phyloP scores from a whole-genome alignment of 1,284 basidiomycete species.

The Waitea zeae region DNA sequence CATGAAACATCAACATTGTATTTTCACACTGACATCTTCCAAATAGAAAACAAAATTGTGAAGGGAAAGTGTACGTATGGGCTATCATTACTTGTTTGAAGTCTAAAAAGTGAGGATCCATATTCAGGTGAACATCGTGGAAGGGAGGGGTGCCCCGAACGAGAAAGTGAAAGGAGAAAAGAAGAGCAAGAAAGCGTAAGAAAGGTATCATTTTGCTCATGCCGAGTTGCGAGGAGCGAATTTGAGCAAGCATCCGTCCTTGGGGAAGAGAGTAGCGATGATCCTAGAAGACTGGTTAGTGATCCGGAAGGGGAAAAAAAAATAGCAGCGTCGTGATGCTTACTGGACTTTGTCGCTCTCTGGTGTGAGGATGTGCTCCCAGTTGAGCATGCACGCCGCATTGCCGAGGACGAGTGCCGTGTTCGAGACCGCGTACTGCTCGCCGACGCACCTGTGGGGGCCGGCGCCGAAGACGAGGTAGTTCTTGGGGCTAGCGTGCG shows the following conservation, averaged over 20 bases:
- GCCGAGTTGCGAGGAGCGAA: constrained; percentile 29
- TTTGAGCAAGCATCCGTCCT: constrained; percentile 78
- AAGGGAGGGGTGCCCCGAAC: no score
- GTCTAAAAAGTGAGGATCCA: no score
- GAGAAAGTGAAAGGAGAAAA: no score
- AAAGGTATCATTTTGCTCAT: no score
- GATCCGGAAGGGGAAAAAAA: constrained; percentile 1
- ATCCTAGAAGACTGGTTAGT: constrained; percentile 28
- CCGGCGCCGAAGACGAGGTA: constrained; percentile 94
- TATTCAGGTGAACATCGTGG: no score
- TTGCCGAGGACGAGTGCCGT: constrained; percentile 76
- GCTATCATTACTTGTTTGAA: no score
- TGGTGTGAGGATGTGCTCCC: constrained; percentile 75
- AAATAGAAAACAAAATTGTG: no score
- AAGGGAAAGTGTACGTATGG: no score
- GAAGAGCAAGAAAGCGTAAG: no score
- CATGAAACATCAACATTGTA: no score
- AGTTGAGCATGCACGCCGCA: constrained; percentile 74
- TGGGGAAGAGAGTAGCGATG: constrained; percentile 89
- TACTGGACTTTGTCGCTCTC: constrained; percentile 72
- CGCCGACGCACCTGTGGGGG: constrained; percentile 85
- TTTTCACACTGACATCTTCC: no score
- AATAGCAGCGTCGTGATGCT: constrained; percentile 24
- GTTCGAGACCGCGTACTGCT: constrained; percentile 90
- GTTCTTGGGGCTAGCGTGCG: constrained; percentile 83